Percentiles rank a stretch among this genome's conserved stretches.
Conservation (phyloP, 495 filamentous ascomycete genomes). For the Symbiotaphrina buchneri region DNA sequence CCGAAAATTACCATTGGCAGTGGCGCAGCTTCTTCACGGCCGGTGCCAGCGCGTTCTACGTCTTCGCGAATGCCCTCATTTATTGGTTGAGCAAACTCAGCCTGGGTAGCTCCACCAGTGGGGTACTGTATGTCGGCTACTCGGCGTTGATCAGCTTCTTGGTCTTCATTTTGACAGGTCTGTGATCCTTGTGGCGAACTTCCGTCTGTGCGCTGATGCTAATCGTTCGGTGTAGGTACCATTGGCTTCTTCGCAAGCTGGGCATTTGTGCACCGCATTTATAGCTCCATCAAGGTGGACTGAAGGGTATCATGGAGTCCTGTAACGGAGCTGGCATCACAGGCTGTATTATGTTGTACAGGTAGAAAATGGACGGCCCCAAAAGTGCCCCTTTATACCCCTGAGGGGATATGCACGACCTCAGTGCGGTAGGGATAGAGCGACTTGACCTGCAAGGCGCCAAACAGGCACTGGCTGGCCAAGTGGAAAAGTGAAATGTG, state of each 20-base stretch:
- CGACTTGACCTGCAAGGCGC: too few species aligned
- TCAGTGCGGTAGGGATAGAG: too few species aligned
- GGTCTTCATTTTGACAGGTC: conserved; percentile 85
- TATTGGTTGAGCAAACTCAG: conserved; percentile 76
- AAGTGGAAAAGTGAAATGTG: too few species aligned
- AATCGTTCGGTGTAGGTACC: conserved; percentile 34
- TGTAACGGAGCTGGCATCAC: too few species aligned
- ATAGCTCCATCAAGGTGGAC: conserved; percentile 89
- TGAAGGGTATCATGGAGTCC: too few species aligned
- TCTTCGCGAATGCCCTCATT: conserved; percentile 69
- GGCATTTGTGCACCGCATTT: conserved; percentile 84
- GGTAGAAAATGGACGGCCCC: too few species aligned
- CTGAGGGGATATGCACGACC: too few species aligned
- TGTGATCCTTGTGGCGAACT: conserved; percentile 11
- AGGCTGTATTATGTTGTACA: too few species aligned
- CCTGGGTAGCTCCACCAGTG: conserved; percentile 63
- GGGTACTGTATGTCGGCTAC: conserved; percentile 85
- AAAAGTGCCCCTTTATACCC: too few species aligned
- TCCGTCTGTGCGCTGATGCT: conserved; percentile 6
- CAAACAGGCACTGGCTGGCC: too few species aligned
- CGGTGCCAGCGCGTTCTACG: conserved; percentile 70
- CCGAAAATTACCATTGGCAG: conserved; percentile 97
- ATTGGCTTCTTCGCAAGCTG: conserved; percentile 93
- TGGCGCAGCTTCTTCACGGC: conserved; percentile 84
- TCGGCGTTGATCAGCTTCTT: conserved; percentile 71